Base-by-base conservation (phyloP, 2,329 filamentous ascomycete genomes). In the Dendryphion nanum region DNA sequence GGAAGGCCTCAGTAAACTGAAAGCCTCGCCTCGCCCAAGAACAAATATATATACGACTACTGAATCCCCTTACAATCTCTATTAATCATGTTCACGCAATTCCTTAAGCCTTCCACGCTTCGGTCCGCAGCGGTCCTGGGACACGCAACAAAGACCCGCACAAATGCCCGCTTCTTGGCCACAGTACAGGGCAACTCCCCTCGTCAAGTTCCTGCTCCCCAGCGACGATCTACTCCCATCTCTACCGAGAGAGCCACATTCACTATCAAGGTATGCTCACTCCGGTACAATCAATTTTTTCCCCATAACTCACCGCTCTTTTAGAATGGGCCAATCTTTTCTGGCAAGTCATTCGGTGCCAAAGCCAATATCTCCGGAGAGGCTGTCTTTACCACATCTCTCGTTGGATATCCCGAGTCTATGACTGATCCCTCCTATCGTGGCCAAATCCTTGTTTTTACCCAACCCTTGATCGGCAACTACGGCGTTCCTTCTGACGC, bases 291-390 rank as follows among this genome's bases (percentile, higher is more conserved):
- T 15, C 21, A 5, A n/a, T 2, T 3, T 16, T n/a, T 18, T 20
- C 3, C 60, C 55, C 66, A 46, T 61, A 34, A 44, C 61, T 66
- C 36, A 67, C 52, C 44, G 35, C 45, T 36, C 33, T 33, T 35
- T 43, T 61, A 89, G 82, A 89, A 95, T 73, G 93, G 93, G 45
- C 93, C 93, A 30, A 85, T 97, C 63, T 97, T 95, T 76, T 87
- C 89, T 58, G 93, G 93, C 65, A 95, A 87, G 66, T 95, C 91
- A 42, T 98, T 97, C 59, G 93, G 93, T 59, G 93, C 93, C 63
- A 93, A 94, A 69, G 81, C 86, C 67, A 98, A 96, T 77, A 87
- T 97, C 64, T 95, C 90, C 48, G 93, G 93, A 55, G 93, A 98
- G 75, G 93, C 93, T 31, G 93, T 97, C 67, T 98, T 98, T 77